Evolutionary conservation across 495 filamentous ascomycete genomes (phyloP), one percentile per base, ranked within the genome.

Genomic region (Penicillium macrosclerotiorum): DNA sequence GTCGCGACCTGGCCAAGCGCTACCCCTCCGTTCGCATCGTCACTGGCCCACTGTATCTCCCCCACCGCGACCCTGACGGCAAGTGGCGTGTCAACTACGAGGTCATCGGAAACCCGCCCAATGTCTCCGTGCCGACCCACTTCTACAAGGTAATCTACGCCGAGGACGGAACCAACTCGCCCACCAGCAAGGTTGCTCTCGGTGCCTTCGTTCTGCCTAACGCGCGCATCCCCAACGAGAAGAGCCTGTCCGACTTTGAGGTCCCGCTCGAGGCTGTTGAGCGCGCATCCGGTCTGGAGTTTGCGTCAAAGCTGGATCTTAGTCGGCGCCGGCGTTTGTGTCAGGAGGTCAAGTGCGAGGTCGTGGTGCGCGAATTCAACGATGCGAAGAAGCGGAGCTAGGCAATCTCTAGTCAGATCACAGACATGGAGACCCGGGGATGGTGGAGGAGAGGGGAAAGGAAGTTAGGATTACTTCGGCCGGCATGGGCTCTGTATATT

Each of bases 141-240:
- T 98, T 98, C 74, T 98, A 93, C 74, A 98, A 98, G 73, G 88
- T 98, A 38, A 89, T 98, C 41, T 93, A 94, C 56, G 93, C 87
- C 4, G 93, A 97, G 67, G 89, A 95, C 55, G 87, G 86, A 1
- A 69, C 70, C 1, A 78, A 77, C 6, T 58, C 48, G 16, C 57
- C 68, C 0, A 45, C 43, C 11, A 86, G 90, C 4, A 85, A 85
- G 44, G 93, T 98, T 2, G 89, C 90, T 2, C 65, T 98, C 6
- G 94, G 88, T 16, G 94, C 93, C 2, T 98, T 98, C 60, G 93
- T 98, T 37, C 72, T 98, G 56, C 93, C 93, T 7, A 98, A 98
- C 62, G 91, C 89, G 11, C 72, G 64, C n/a, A 97, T 98, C 58
- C 69, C 83, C 17, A 97, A 96, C 54, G 79, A 84, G 25, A 95